A percentile compares a stretch with the other conserved stretches of the same genome.
Evolutionary conservation across 1,284 basidiomycete genomes (phyloP).

Genomic region (Cutaneotrichosporon dermatis): DNA sequence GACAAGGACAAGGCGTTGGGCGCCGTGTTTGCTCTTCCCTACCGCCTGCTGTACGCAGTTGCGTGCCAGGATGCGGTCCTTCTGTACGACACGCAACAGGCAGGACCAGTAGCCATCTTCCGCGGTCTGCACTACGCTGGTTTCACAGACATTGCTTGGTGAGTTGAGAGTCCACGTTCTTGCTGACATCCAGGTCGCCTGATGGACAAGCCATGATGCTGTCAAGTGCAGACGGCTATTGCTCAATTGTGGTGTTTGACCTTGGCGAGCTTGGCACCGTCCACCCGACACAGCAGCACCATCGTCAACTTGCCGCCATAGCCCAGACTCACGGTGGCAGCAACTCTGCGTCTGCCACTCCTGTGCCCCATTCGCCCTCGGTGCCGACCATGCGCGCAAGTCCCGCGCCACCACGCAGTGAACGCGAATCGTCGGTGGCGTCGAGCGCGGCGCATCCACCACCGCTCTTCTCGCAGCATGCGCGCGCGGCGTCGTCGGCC

Average conservation of each 20-base stretch:
- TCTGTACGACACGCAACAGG: slow-evolving; percentile 96
- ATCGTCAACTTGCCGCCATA: slow-evolving; percentile 77
- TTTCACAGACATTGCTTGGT: slow-evolving; percentile 97
- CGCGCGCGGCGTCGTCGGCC: slow-evolving; percentile 22
- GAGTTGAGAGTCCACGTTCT: slow-evolving; percentile 40
- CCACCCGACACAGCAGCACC: slow-evolving; percentile 80
- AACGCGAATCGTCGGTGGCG: slow-evolving; percentile 41
- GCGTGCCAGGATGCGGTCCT: slow-evolving; percentile 94
- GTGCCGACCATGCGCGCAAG: slow-evolving; percentile 48
- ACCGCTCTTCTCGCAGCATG: slow-evolving; percentile 17
- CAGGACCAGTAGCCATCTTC: slow-evolving; percentile 84
- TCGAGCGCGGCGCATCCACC: slow-evolving; percentile 22
- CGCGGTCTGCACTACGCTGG: slow-evolving; percentile 96
- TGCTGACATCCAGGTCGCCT: slow-evolving; percentile 64
- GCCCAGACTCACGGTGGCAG: slow-evolving; percentile 63
- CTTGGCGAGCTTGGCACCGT: slow-evolving; percentile 82
- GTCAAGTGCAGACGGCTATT: slow-evolving; percentile 93
- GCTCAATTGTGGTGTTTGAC: slow-evolving; percentile 74
- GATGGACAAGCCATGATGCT: slow-evolving; percentile 91
- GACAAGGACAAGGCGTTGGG: slow-evolving; percentile 26
- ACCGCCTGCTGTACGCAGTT: slow-evolving; percentile 92
- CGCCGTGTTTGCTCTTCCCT: slow-evolving; percentile 77
- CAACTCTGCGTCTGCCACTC: slow-evolving; percentile 25
- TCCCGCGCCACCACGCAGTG: slow-evolving; percentile 34
- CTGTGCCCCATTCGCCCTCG: slow-evolving; percentile 51